phyloP scores from a whole-genome alignment of 1,284 basidiomycete species.

The Fistulinella cinereoalba region DNA sequence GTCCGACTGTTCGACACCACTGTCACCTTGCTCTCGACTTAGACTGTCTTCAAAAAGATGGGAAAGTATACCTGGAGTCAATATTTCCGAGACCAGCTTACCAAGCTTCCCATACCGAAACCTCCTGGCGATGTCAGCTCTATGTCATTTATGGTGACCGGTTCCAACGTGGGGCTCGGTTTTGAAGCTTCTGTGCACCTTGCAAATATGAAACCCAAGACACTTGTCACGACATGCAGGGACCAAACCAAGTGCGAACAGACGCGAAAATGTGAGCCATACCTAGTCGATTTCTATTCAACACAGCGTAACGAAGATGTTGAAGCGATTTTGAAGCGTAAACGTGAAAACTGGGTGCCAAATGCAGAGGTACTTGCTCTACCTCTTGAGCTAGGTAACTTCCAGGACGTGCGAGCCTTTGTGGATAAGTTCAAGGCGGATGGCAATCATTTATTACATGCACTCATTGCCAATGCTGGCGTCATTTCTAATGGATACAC shows the following conservation, averaged over 20 bases:
- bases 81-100: no score
- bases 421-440: slow-evolving; percentile 15
- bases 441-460: slow-evolving; percentile 7
- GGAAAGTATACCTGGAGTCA: no score
- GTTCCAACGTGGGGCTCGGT: slow-evolving; percentile 27
- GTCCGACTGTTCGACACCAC: no score
- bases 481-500: slow-evolving; percentile 5
- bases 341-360: background rate
- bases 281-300: no score
- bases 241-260: slow-evolving; percentile 16
- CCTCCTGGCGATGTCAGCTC: slow-evolving; percentile 19
- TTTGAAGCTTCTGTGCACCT: slow-evolving; percentile 26
- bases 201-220: slow-evolving; percentile 18
- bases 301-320: no score
- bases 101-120: no score
- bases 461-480: slow-evolving; percentile 23
- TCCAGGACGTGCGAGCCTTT: slow-evolving; percentile 18
- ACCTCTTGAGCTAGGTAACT: slow-evolving; percentile 16
- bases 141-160: slow-evolving; percentile 24
- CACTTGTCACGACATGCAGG: slow-evolving; percentile 24
- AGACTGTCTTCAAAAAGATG: no score
- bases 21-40: no score
- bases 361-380: slow-evolving; percentile 7
- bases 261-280: slow-evolving; percentile 16
- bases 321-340: slow-evolving; percentile 11